Conservation (phyloP, 2,329 filamentous ascomycete genomes). For the Monilinia fructigena region DNA sequence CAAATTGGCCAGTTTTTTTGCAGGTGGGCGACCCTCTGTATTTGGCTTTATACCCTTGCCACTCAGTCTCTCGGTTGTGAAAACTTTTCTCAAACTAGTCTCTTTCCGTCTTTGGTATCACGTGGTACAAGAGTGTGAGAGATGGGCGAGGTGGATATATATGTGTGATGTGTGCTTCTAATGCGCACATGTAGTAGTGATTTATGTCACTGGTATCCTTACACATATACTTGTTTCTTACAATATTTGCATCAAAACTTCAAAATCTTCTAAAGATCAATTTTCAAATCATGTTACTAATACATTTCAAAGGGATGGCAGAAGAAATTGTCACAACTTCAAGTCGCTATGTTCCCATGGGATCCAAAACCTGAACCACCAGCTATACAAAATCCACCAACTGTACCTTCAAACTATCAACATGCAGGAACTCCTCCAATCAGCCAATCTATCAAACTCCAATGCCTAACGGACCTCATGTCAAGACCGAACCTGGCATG, state of each 20-base stretch:
- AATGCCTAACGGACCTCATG: constrained; percentile 37
- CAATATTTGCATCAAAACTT: no score
- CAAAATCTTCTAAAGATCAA: background rate
- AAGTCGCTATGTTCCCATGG: constrained; percentile 91
- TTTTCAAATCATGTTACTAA: constrained; percentile 10
- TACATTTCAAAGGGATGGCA: constrained; percentile 79
- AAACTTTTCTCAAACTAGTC: constrained; percentile 34
- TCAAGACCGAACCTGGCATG: constrained; percentile 48
- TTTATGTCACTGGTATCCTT: background rate
- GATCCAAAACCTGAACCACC: constrained; percentile 75
- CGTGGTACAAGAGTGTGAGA: constrained; percentile 23
- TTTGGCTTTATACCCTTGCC: constrained; percentile 40
- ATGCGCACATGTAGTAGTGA: background rate
- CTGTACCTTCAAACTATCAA: constrained; percentile 40
- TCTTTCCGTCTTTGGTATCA: constrained; percentile 28
- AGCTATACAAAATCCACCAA: constrained; percentile 41
- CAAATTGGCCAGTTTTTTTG: constrained; percentile 27
- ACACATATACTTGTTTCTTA: background rate
- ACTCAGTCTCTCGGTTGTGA: constrained; percentile 32
- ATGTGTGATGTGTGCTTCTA: background rate
- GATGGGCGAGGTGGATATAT: background rate
- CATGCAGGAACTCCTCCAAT: constrained; percentile 30
- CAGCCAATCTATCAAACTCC: constrained; percentile 26
- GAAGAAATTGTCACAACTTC: constrained; percentile 78
- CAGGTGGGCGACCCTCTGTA: constrained; percentile 40